Percentiles rank a stretch among this genome's conserved stretches.
Evolutionary conservation across 371 early-diverging fungal species (phyloP).

Genomic region (Mucor indicus): DNA sequence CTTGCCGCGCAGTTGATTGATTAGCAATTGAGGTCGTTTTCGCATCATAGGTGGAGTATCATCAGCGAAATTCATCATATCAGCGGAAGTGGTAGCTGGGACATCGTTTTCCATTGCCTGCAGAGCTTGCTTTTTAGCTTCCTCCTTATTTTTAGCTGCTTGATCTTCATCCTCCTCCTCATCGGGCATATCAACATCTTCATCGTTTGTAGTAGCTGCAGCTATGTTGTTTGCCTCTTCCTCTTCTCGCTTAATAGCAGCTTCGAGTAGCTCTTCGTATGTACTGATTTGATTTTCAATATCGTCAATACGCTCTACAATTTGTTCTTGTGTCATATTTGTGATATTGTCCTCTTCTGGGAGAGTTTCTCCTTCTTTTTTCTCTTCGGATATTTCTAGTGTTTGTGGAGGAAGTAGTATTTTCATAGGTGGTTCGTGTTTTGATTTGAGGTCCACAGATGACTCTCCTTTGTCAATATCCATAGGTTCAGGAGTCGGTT

Average conservation of each 20-base stretch:
- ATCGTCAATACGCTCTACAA: constrained; percentile 49
- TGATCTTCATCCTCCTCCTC: constrained; percentile 20
- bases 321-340: constrained; percentile 43
- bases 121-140: constrained; percentile 39
- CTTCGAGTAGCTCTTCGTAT: constrained; percentile 44
- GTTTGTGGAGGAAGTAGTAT: constrained; percentile 10
- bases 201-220: constrained; percentile 7
- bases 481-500: not conserved
- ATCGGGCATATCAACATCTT: constrained; percentile 9
- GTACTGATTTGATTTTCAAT: constrained; percentile 48
- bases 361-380: not conserved
- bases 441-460: not conserved
- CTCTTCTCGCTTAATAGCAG: constrained; percentile 20
- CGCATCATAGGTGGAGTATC: constrained; percentile 29
- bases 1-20: constrained; percentile 34
- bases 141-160: constrained; percentile 22
- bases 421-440: not conserved
- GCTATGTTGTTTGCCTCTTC: constrained; percentile 1
- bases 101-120: constrained; percentile 35
- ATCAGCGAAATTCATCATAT: constrained; percentile 17
- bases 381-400: not conserved
- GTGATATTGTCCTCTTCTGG: not conserved
- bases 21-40: constrained; percentile 42
- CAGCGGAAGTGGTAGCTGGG: constrained; percentile 9
- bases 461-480: not conserved